phyloP scores from a whole-genome alignment of 2,329 filamentous ascomycete genomes.

The Tolypocladium amazonense region DNA sequence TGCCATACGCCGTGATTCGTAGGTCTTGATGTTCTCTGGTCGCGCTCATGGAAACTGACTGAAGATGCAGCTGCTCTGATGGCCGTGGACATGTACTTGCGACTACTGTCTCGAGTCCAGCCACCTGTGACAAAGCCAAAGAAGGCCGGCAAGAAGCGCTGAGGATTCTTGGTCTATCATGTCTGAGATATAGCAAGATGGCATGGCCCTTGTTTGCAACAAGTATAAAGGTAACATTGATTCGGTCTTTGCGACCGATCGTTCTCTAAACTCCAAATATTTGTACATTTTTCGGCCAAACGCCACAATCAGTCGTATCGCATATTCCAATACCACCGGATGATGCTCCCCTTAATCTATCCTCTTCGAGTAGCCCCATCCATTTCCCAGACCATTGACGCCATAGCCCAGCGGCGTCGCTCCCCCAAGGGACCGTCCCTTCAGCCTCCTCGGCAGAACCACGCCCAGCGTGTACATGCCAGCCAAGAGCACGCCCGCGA shows the following conservation, averaged over 20 bases:
- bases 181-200: not conserved
- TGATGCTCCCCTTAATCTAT: conserved; percentile 7
- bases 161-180: not conserved
- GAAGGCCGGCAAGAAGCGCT: conserved; percentile 4
- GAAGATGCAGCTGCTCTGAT: conserved; percentile 32
- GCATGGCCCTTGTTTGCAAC: not conserved
- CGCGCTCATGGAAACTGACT: not conserved
- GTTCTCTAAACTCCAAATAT: not conserved
- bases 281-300: not conserved
- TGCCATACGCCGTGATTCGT: conserved; percentile 43
- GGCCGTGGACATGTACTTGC: conserved; percentile 42
- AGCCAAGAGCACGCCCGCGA: conserved; percentile 41
- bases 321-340: not conserved
- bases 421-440: conserved; percentile 39
- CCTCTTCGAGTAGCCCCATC: conserved; percentile 49
- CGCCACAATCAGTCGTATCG: not conserved
- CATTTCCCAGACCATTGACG: conserved; percentile 40
- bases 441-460: conserved; percentile 43
- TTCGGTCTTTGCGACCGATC: not conserved
- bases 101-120: conserved; percentile 35
- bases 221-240: not conserved
- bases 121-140: conserved; percentile 26
- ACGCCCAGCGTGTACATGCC: conserved; percentile 52
- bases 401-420: conserved; percentile 49
- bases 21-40: conserved; percentile 16